Percentiles rank a stretch among this genome's conserved stretches.
Conservation (phyloP, 176 grass and related monocot species). For the Guadua angustifolia region DNA sequence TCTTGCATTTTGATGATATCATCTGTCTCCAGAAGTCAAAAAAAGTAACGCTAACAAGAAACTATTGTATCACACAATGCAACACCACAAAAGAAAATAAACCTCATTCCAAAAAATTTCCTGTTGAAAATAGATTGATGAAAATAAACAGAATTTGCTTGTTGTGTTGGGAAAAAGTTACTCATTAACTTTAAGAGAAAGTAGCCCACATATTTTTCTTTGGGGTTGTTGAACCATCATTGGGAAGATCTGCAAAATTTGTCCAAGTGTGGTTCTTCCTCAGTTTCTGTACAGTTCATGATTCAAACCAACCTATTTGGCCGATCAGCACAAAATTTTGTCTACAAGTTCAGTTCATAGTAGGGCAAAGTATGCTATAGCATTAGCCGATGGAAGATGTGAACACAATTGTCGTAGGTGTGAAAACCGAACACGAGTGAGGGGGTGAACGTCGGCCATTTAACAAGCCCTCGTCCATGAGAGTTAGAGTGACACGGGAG, state of each 20-base stretch:
- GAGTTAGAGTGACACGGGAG: no score
- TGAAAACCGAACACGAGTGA: no score
- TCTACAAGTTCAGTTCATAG: not conserved
- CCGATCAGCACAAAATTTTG: not conserved
- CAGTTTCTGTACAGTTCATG: not conserved
- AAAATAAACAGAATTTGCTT: not conserved
- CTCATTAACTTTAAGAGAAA: conserved; percentile 12
- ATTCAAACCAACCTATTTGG: not conserved
- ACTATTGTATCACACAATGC: not conserved
- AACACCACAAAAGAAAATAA: not conserved
- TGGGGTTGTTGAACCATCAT: not conserved
- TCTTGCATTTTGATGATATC: not conserved
- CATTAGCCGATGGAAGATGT: not conserved
- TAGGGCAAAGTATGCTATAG: not conserved
- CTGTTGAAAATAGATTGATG: conserved; percentile 17
- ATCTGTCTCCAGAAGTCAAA: not conserved
- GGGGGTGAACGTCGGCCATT: no score
- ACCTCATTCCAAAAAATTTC: not conserved
- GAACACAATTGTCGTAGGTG: not conserved
- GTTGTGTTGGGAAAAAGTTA: not conserved
- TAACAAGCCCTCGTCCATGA: no score
- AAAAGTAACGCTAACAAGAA: conserved; percentile 30
- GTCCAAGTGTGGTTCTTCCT: not conserved
- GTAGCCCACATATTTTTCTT: not conserved
- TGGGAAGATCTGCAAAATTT: not conserved